Conservation (phyloP, 2,329 filamentous ascomycete species). For the Cladophialophora immunda region DNA sequence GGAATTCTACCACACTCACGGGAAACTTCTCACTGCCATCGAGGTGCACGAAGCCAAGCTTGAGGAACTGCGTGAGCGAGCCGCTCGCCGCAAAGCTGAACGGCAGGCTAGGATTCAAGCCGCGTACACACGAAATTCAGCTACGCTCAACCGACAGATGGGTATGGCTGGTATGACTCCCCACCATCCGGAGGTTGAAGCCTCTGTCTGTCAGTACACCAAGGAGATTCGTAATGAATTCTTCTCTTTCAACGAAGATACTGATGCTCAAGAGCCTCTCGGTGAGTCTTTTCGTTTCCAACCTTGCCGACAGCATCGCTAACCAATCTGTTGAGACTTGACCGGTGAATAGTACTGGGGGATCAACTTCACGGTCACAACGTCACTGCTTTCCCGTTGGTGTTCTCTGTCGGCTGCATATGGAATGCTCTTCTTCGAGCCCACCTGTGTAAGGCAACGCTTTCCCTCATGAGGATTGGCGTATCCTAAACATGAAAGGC, state of each 20-base stretch:
- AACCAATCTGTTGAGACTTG: background rate
- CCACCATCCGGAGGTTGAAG: slow-evolving; percentile 20
- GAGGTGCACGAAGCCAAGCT: slow-evolving; percentile 31
- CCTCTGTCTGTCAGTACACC: slow-evolving; percentile 22
- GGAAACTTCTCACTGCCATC: slow-evolving; percentile 27
- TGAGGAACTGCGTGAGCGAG: slow-evolving; percentile 13
- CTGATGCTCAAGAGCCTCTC: background rate
- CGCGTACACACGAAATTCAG: slow-evolving; percentile 18
- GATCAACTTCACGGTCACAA: background rate
- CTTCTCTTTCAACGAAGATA: slow-evolving; percentile 17
- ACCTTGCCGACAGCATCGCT: background rate
- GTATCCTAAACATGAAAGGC: background rate
- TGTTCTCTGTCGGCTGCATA: background rate
- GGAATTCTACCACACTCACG: slow-evolving; percentile 22
- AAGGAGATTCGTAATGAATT: slow-evolving; percentile 8
- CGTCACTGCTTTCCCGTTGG: background rate
- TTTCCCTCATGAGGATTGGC: background rate
- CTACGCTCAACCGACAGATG: slow-evolving; percentile 26
- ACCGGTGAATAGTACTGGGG: background rate
- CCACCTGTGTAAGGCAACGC: background rate
- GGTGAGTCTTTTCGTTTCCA: background rate
- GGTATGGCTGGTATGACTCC: slow-evolving; percentile 26
- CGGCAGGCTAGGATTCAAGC: slow-evolving; percentile 3
- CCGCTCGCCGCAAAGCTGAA: slow-evolving; percentile 15
- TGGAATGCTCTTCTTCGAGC: background rate